Percentiles rank a stretch among this genome's conserved stretches.
phyloP scores from a whole-genome alignment of 208 protist genomes.

The Polymyxa betae region DNA sequence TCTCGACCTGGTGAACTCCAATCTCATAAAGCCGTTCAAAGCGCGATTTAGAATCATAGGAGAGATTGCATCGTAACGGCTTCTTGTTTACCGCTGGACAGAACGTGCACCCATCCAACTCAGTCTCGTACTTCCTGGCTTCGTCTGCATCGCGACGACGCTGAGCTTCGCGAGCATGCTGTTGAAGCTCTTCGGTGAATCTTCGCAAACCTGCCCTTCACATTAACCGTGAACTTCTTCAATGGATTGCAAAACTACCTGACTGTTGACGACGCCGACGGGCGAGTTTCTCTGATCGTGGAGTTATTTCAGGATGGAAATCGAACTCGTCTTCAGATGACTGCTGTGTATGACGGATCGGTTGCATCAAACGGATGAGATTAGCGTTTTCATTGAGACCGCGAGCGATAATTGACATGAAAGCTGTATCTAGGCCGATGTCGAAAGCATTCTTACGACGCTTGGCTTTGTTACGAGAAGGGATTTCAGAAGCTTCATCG shows the following conservation, averaged over 20 bases:
- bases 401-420: no score
- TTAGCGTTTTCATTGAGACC: not conserved
- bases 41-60: not conserved
- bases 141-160: not conserved
- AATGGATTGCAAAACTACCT: no score
- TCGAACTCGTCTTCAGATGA: not conserved
- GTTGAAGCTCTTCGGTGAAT: slow-evolving; percentile 33
- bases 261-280: not conserved
- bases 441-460: not conserved
- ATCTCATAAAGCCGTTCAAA: not conserved
- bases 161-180: not conserved
- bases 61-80: not conserved
- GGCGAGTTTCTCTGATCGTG: not conserved
- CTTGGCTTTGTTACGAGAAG: not conserved
- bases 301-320: not conserved
- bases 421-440: no score
- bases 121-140: not conserved
- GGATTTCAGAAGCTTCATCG: not conserved
- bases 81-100: not conserved
- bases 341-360: not conserved
- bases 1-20: not conserved
- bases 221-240: not conserved
- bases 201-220: not conserved
- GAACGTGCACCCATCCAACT: slow-evolving; percentile 14
- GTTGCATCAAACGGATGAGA: not conserved